A percentile compares a stretch with the other conserved stretches of the same genome.
Evolutionary conservation across 148 eudicot species (phyloP).

Genomic region (Rhododendron ferrugineum): DNA sequence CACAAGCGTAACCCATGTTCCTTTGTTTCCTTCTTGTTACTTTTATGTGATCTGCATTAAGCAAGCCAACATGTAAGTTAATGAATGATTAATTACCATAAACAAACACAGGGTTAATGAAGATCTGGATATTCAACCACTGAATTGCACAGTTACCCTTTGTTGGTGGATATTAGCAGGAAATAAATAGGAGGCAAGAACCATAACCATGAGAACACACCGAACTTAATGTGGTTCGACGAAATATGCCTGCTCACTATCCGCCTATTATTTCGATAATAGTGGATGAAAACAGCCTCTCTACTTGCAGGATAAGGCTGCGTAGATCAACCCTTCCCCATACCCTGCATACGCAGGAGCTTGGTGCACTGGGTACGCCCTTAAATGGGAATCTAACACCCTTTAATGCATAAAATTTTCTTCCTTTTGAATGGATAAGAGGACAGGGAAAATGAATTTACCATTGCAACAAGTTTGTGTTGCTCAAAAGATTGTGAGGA

Average conservation of each 20-base stretch:
- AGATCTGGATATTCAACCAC: neutral
- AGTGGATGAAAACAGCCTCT: neutral
- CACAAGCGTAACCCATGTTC: slow-evolving; percentile 76
- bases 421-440: neutral
- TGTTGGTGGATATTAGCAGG: neutral
- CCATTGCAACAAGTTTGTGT: neutral
- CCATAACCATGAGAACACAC: neutral
- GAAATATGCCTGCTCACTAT: neutral
- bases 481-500: neutral
- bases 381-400: neutral
- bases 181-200: neutral
- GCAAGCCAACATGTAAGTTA: neutral
- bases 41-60: slow-evolving; percentile 9
- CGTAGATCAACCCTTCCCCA: neutral
- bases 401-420: neutral
- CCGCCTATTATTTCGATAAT: neutral
- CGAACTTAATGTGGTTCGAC: neutral
- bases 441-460: neutral
- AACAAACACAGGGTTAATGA: neutral
- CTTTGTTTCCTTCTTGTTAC: neutral
- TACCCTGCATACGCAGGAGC: neutral
- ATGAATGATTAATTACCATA: neutral
- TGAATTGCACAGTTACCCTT: neutral
- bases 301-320: neutral
- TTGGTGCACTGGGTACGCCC: neutral